Conservation (phyloP, 1,139 yeast genomes). For the Schwanniomyces etchellsii region DNA sequence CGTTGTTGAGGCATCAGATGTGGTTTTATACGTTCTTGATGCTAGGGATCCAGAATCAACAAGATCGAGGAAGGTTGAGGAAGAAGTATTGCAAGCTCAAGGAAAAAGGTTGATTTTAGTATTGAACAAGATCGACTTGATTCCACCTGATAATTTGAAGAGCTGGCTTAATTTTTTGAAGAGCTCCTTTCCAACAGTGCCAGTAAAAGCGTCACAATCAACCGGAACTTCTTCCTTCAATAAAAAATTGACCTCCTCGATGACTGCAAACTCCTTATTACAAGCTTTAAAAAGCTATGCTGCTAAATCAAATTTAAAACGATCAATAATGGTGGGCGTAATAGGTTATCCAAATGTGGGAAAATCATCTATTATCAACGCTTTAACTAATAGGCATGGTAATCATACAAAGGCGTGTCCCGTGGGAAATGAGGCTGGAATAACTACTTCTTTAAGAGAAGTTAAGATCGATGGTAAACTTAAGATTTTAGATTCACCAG, state of each 20-base stretch:
- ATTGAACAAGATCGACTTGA: slow-evolving; percentile 85
- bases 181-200: slow-evolving; percentile 85
- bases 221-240: slow-evolving; percentile 67
- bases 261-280: slow-evolving; percentile 69
- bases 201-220: slow-evolving; percentile 61
- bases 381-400: slow-evolving; percentile 80
- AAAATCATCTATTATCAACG: slow-evolving; percentile 90
- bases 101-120: slow-evolving; percentile 83
- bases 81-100: slow-evolving; percentile 70
- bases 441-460: slow-evolving; percentile 86
- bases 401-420: slow-evolving; percentile 73
- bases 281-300: slow-evolving; percentile 86
- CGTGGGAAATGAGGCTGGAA: slow-evolving; percentile 97
- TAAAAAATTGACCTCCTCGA: slow-evolving; percentile 66
- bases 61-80: slow-evolving; percentile 86
- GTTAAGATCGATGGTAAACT: slow-evolving; percentile 88
- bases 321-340: slow-evolving; percentile 93
- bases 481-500: slow-evolving; percentile 91
- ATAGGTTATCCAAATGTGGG: slow-evolving; percentile 95
- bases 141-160: slow-evolving; percentile 77
- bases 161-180: slow-evolving; percentile 82
- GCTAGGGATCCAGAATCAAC: slow-evolving; percentile 98
- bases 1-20: slow-evolving; percentile 86
- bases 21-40: slow-evolving; percentile 84
- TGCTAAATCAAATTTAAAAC: slow-evolving; percentile 72